Percentiles rank a stretch among this genome's conserved stretches.
phyloP scores from a whole-genome alignment of 2,329 filamentous ascomycete genomes.

The Trichoderma atroviride region DNA sequence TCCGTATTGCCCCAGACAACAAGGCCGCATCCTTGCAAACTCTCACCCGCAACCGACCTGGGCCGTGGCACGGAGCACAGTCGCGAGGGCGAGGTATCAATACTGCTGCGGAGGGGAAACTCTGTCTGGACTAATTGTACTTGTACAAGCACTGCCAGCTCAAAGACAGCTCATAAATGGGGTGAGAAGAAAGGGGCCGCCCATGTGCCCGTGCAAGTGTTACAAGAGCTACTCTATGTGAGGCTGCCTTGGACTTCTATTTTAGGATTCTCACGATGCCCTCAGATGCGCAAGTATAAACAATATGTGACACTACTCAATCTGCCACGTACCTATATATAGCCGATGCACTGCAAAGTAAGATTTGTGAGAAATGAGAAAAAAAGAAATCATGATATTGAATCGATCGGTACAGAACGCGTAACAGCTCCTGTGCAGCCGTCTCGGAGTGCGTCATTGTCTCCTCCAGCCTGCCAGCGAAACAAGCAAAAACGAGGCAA shows the following conservation, averaged over 20 bases:
- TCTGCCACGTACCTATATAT: not conserved
- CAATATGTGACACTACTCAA: not conserved
- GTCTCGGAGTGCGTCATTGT: not conserved
- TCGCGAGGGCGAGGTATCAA: not conserved
- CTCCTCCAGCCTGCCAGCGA: not conserved
- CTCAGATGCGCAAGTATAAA: not conserved
- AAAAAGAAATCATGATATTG: not conserved
- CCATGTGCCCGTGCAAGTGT: not conserved
- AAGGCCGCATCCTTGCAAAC: not conserved
- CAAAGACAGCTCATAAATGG: slow-evolving; percentile 3
- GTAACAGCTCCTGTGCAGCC: not conserved
- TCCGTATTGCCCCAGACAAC: slow-evolving; percentile 22
- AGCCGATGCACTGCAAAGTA: not conserved
- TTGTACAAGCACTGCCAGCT: not conserved
- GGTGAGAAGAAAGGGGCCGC: slow-evolving; percentile 12
- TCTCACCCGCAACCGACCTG: not conserved
- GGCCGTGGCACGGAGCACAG: not conserved
- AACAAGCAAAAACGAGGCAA: not conserved
- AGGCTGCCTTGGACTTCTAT: not conserved
- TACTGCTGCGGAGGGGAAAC: not conserved
- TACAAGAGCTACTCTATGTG: not conserved
- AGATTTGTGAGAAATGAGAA: not conserved
- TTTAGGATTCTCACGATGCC: not conserved
- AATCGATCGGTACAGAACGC: not conserved
- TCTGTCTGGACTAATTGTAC: not conserved